These are phyloP conservation scores for Bipolaris sorokiniana DNA, from an alignment of 2,329 filamentous ascomycete genomes.

Conservation along the genomic window DNA sequence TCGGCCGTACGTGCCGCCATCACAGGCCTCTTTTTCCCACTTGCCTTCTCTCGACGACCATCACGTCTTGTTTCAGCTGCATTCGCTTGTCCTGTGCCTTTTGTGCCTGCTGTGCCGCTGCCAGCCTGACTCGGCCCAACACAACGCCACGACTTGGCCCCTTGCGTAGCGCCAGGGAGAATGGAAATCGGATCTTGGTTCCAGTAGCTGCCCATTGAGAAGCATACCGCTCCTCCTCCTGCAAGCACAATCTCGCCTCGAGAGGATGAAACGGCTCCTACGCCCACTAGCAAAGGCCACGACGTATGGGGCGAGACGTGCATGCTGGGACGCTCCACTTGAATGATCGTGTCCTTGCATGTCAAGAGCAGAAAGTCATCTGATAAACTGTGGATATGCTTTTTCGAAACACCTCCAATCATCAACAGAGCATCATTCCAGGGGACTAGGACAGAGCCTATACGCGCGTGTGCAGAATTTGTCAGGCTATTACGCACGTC, in stretches of 20 bases:
- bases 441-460: slow-evolving; percentile 60
- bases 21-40: slow-evolving; percentile 12
- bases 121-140: slow-evolving; percentile 13
- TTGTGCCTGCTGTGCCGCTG: slow-evolving; percentile 18
- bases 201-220: slow-evolving; percentile 89
- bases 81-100: slow-evolving; percentile 14
- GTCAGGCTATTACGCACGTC: slow-evolving; percentile 22
- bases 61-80: slow-evolving; percentile 15
- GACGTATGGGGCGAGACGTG: slow-evolving; percentile 37
- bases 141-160: slow-evolving; percentile 27
- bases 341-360: slow-evolving; percentile 25
- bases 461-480: slow-evolving; percentile 48
- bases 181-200: slow-evolving; percentile 55
- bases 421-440: slow-evolving; percentile 56
- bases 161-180: slow-evolving; percentile 19
- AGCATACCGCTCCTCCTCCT: slow-evolving; percentile 86
- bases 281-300: slow-evolving; percentile 74
- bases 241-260: slow-evolving; percentile 64
- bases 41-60: slow-evolving; percentile 16
- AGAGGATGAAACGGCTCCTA: slow-evolving; percentile 60
- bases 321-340: slow-evolving; percentile 28
- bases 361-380: slow-evolving; percentile 40
- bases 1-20: slow-evolving; percentile 18
- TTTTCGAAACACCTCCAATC: slow-evolving; percentile 58
- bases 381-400: slow-evolving; percentile 31